Evolutionary conservation across 31 red algal species (phyloP), one percentile per base, ranked within the genome.

Genomic region (Asparagopsis taxiformis): DNA sequence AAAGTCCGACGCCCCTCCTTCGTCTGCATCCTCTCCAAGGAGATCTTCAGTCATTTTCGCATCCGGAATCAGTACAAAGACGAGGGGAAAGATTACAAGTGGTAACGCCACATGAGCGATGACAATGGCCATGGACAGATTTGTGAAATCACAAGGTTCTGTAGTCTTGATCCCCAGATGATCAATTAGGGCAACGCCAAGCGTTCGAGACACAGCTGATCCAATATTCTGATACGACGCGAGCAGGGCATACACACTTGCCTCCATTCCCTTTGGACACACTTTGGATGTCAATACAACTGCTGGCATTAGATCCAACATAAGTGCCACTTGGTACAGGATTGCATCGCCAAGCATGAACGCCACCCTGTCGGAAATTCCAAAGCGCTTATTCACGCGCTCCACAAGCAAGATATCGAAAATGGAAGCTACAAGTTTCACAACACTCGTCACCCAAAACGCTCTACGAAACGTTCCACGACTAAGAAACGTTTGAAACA

Each of bases 341-440:
- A 88, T 71, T 22, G 84, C 84, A 62, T 88, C 84, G 1, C 84
- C 84, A 30, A 77, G 63, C 41, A 88, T 54, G 50, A 88, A 88
- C 22, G 74, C 74, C 24, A 88, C 46, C 38, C 78, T 68, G 55
- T 88, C 84, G 57, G 72, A 51, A 41, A 88, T 72, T 38, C 84
- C 84, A 11, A 79, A 8, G 4, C 62, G 55, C 23, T 71, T 19
- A 61, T 88, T 88, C 25, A 58, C 48, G 53, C 84, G 30, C 43
- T 70, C 51, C 16, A 88, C 74, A 51, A 88, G 64, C 3, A 56
- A 29, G 38, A 88, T 75, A 44, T 88, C 84, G 59, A 88, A 88
- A 22, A 52, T 38, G 1, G 64, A 72, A 1, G 84, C 84, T 34
- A 53, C 72, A 23, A 88, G 44, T 61, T 88, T 88, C 39, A 88